These are phyloP conservation scores for Cyamopsis tetragonoloba DNA, from an alignment of 306 rosid species.

Conservation along the genomic window DNA sequence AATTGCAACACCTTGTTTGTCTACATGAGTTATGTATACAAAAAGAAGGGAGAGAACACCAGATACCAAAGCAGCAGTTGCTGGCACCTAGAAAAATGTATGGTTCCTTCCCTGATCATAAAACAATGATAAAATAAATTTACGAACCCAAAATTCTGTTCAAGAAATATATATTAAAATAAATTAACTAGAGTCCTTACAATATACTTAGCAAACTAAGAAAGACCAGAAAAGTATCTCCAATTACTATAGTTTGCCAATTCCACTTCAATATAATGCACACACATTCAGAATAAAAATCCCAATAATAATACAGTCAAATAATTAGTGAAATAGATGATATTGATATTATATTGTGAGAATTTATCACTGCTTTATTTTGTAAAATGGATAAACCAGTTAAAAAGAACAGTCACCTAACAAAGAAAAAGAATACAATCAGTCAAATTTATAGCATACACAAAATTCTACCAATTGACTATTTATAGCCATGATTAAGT, in stretches of 20 bases:
- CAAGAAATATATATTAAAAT: background rate
- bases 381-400: too few species aligned
- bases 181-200: conserved; percentile 51
- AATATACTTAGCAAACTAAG: conserved; percentile 56
- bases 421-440: too few species aligned
- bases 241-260: conserved; percentile 85
- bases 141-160: background rate
- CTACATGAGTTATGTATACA: too few species aligned
- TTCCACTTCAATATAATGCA: conserved; percentile 72
- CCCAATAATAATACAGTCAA: background rate
- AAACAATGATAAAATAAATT: conserved; percentile 28
- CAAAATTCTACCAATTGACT: too few species aligned
- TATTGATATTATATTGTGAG: too few species aligned
- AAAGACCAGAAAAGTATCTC: conserved; percentile 58
- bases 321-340: too few species aligned
- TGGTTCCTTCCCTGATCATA: conserved; percentile 71
- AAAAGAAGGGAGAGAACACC: conserved; percentile 70
- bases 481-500: too few species aligned
- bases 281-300: conserved; percentile 9
- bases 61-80: conserved; percentile 84
- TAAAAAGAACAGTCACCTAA: too few species aligned
- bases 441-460: too few species aligned
- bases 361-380: too few species aligned
- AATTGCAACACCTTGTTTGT: conserved; percentile 72
- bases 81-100: conserved; percentile 87